Conservation (phyloP, 1,284 basidiomycete species). For the Naganishia sp. region DNA sequence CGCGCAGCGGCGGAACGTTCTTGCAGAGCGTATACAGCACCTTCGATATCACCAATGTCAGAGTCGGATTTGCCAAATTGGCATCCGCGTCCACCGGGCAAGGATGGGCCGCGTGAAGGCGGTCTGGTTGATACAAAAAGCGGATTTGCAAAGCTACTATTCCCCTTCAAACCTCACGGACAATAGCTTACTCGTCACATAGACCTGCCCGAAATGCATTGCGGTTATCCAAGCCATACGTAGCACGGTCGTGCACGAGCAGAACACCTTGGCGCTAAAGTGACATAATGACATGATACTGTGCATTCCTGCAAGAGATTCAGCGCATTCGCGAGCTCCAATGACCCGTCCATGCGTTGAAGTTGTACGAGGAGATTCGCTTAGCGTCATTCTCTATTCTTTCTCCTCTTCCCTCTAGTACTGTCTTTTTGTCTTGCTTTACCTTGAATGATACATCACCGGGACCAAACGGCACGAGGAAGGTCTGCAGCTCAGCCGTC, state of each 20-base stretch:
- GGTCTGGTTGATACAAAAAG: no score
- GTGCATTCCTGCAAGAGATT: not conserved
- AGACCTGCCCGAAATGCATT: no score
- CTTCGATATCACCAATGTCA: slow-evolving; percentile 26
- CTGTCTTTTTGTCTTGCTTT: slow-evolving; percentile 26
- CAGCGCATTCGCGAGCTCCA: slow-evolving; percentile 33
- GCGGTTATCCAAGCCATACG: no score
- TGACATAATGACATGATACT: slow-evolving; percentile 7
- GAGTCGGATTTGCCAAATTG: slow-evolving; percentile 24
- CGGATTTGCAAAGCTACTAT: not conserved
- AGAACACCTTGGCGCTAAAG: no score
- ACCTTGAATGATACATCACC: slow-evolving; percentile 46
- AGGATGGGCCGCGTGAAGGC: no score
- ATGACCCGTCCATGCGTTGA: slow-evolving; percentile 51
- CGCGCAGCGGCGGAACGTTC: slow-evolving; percentile 13
- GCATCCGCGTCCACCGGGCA: not conserved
- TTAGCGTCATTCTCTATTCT: slow-evolving; percentile 35
- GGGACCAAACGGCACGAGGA: slow-evolving; percentile 42
- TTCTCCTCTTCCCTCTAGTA: slow-evolving; percentile 41
- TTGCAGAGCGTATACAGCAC: slow-evolving; percentile 26
- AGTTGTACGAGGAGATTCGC: slow-evolving; percentile 43
- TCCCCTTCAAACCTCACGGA: slow-evolving; percentile 1
- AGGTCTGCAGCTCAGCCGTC: slow-evolving; percentile 10
- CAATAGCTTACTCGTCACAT: slow-evolving; percentile 1
- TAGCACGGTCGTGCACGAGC: no score